These are phyloP conservation scores for Umbilicus rupestris DNA, from an alignment of 164 flowering plant genomes.

Conservation along the genomic window DNA sequence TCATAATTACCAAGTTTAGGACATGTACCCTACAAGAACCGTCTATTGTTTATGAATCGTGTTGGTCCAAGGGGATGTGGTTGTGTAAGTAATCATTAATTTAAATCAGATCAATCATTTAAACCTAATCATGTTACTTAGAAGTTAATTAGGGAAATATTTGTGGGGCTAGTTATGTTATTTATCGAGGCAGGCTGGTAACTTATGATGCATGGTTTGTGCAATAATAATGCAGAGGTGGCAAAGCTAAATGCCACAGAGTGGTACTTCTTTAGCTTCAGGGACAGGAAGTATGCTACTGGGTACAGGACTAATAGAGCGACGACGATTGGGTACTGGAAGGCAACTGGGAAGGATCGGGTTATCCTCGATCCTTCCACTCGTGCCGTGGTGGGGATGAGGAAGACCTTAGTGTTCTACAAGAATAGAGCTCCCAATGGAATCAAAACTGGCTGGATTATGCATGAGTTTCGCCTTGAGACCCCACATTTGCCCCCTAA, in stretches of 20 bases:
- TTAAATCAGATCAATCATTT: no score
- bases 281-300: constrained; percentile 71
- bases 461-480: constrained; percentile 85
- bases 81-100: no score
- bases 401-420: constrained; percentile 77
- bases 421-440: constrained; percentile 73
- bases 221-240: constrained; percentile 31
- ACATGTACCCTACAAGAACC: neutral
- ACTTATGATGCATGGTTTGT: neutral
- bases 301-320: constrained; percentile 71
- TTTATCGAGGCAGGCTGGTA: no score
- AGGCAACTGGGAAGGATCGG: constrained; percentile 86
- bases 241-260: constrained; percentile 68
- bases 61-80: neutral
- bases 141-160: no score
- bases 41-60: neutral
- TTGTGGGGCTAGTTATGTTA: no score
- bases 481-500: constrained; percentile 59
- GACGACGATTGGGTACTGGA: constrained; percentile 69
- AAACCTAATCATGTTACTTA: no score
- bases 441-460: constrained; percentile 75
- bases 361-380: constrained; percentile 40
- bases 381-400: constrained; percentile 51
- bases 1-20: neutral
- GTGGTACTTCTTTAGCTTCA: constrained; percentile 90